phyloP scores from a whole-genome alignment of 73 alveolate species.

The Paramecium caudatum region DNA sequence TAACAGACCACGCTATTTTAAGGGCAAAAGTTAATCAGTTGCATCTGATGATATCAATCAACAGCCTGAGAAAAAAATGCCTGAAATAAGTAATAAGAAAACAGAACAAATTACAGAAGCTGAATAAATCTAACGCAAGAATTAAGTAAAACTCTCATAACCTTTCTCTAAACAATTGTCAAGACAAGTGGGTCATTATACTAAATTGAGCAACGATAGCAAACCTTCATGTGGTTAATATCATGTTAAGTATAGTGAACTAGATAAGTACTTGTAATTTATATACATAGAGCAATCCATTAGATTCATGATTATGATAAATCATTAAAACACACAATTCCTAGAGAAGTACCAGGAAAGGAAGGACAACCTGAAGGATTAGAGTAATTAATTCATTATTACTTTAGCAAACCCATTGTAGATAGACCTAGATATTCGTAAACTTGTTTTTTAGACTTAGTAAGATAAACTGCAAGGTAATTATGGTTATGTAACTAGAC shows the following conservation, averaged over 20 bases:
- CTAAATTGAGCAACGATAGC: slow-evolving; percentile 25
- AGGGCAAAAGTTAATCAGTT: background rate
- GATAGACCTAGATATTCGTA: slow-evolving; percentile 55
- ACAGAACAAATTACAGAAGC: background rate
- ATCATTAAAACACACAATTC: background rate
- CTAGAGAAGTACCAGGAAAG: slow-evolving; percentile 12
- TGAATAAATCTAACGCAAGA: background rate
- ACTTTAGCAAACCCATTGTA: slow-evolving; percentile 42
- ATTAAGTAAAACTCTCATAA: background rate
- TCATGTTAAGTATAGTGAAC: slow-evolving; percentile 71
- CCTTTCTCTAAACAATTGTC: slow-evolving; percentile 57
- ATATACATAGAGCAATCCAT: background rate
- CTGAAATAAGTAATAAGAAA: background rate
- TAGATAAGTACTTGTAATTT: slow-evolving; percentile 48
- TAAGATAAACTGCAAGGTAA: slow-evolving; percentile 28
- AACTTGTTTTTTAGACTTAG: slow-evolving; percentile 22
- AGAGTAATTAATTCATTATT: background rate
- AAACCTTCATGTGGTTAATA: slow-evolving; percentile 70
- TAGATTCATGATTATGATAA: slow-evolving; percentile 35
- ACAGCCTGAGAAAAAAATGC: slow-evolving; percentile 20
- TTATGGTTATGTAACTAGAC: background rate
- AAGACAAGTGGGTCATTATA: slow-evolving; percentile 33
- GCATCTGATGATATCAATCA: slow-evolving; percentile 48
- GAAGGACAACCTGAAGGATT: slow-evolving; percentile 8
- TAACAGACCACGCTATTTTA: slow-evolving; percentile 52